Evolutionary conservation across 1,139 yeast species (phyloP).

Genomic region (Nakaseomyces nivariensis): DNA sequence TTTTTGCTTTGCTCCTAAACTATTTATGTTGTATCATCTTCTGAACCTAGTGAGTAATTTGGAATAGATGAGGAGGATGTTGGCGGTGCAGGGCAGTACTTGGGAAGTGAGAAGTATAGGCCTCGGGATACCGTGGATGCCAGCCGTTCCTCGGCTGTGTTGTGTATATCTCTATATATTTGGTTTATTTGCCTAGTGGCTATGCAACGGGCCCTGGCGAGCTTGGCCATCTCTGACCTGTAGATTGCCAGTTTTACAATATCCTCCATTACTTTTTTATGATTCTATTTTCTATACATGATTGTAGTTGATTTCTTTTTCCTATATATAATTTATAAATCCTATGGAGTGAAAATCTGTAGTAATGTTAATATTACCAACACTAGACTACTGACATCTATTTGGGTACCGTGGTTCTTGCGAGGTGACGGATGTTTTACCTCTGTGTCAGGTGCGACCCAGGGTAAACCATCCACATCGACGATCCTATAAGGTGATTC

Average conservation of each 20-base stretch:
- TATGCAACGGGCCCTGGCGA: background rate
- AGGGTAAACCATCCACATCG: slow-evolving; percentile 13
- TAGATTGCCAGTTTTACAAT: background rate
- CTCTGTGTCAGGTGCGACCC: background rate
- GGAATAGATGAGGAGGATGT: background rate
- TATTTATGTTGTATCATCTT: background rate
- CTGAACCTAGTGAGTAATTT: background rate
- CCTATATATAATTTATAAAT: no score
- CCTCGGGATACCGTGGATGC: background rate
- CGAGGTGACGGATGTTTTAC: background rate
- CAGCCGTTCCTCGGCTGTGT: background rate
- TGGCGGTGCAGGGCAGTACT: slow-evolving; percentile 1
- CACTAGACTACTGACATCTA: background rate
- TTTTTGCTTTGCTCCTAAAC: no score
- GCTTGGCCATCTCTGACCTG: background rate
- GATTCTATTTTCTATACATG: background rate
- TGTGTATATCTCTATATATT: background rate
- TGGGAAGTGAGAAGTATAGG: background rate
- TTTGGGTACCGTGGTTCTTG: background rate
- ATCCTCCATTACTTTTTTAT: background rate
- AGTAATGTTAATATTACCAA: background rate
- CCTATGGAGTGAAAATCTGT: background rate
- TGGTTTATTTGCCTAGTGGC: background rate
- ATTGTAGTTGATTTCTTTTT: background rate
- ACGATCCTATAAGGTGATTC: slow-evolving; percentile 9